Conservation (phyloP, 345 rosid genomes). For the Gossypioides kirkii region DNA sequence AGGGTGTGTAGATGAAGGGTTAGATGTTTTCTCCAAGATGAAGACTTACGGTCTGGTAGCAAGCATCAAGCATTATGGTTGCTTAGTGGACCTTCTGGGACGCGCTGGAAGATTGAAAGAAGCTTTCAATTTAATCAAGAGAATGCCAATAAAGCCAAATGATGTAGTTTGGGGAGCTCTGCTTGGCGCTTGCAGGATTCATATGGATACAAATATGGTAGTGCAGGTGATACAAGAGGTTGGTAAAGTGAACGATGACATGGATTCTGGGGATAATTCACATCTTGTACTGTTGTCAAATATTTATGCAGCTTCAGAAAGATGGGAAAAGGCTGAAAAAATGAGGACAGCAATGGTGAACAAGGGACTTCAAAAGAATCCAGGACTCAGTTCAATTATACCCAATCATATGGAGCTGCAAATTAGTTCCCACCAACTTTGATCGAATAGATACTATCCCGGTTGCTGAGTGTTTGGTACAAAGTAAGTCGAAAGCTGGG, state of each 20-base stretch:
- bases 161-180: constrained; percentile 63
- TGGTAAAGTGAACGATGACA: constrained; percentile 7
- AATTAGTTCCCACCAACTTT: background rate
- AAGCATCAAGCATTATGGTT: constrained; percentile 58
- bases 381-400: constrained; percentile 54
- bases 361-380: constrained; percentile 43
- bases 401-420: background rate
- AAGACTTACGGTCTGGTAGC: constrained; percentile 33
- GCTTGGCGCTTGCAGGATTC: constrained; percentile 70
- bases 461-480: background rate
- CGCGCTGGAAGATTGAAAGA: constrained; percentile 63
- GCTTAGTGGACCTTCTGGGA: constrained; percentile 70
- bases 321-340: constrained; percentile 61
- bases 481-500: too few species aligned
- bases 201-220: constrained; percentile 40
- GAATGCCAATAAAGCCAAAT: constrained; percentile 64
- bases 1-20: constrained; percentile 57
- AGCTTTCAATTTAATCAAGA: constrained; percentile 48
- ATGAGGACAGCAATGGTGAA: constrained; percentile 37
- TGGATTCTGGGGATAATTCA: constrained; percentile 30
- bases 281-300: constrained; percentile 52
- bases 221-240: constrained; percentile 43
- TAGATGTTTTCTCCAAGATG: constrained; percentile 58
- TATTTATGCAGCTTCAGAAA: constrained; percentile 56
- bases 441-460: background rate